These are phyloP conservation scores for Rugonectria rugulosa DNA, from an alignment of 2,329 filamentous ascomycete species.

Conservation along the genomic window DNA sequence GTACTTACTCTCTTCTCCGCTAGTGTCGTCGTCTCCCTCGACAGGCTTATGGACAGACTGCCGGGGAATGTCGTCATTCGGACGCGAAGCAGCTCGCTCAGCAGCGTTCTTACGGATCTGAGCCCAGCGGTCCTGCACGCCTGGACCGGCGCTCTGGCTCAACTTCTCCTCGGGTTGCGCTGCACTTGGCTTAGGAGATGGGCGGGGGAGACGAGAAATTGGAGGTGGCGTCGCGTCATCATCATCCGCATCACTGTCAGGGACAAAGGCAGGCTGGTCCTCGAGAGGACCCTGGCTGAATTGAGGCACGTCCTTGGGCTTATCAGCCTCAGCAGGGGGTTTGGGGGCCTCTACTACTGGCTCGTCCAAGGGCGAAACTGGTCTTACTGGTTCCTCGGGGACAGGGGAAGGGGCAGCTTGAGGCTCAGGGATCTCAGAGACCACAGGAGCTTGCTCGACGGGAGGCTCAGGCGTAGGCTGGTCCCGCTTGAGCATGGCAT, in stretches of 20 bases:
- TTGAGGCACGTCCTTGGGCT: constrained; percentile 49
- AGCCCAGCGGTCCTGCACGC: constrained; percentile 82
- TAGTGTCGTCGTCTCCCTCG: constrained; percentile 85
- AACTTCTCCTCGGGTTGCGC: constrained; percentile 44
- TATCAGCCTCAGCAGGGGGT: constrained; percentile 26
- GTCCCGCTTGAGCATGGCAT: constrained; percentile 57
- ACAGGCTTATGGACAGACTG: constrained; percentile 63
- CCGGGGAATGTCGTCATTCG: constrained; percentile 70
- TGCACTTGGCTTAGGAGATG: constrained; percentile 36
- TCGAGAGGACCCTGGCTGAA: constrained; percentile 91
- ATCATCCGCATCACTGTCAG: constrained; percentile 61
- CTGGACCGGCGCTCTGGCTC: constrained; percentile 43
- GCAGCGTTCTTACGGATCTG: constrained; percentile 96
- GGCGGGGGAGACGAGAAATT: constrained; percentile 53
- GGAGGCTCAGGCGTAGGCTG: constrained; percentile 36
- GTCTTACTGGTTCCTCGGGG: not conserved
- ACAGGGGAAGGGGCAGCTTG: constrained; percentile 36
- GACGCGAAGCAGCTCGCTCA: constrained; percentile 72
- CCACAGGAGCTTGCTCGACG: constrained; percentile 35
- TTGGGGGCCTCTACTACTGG: constrained; percentile 20
- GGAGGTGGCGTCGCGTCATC: constrained; percentile 61
- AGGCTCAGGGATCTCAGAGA: constrained; percentile 39
- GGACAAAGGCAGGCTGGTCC: constrained; percentile 86
- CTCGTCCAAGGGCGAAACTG: constrained; percentile 16
- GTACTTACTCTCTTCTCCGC: constrained; percentile 88